Evolutionary conservation across 768 basidiomycete species (phyloP).

Genomic region (Boletus pseudo-olivaceus): DNA sequence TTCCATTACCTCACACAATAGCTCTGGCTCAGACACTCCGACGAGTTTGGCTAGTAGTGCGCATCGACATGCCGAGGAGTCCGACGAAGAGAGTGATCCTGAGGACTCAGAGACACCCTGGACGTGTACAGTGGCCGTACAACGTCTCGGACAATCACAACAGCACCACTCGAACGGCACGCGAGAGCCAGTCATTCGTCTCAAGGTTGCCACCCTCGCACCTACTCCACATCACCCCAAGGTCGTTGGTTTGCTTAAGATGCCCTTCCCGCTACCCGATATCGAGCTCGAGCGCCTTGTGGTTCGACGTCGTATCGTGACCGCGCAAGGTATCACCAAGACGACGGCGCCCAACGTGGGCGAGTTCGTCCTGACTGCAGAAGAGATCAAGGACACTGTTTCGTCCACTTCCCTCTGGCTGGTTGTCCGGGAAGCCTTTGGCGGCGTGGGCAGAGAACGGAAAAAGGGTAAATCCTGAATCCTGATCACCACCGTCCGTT

Average conservation of each 20-base stretch:
- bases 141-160: constrained; percentile 35
- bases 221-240: constrained; percentile 97
- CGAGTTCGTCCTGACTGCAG: constrained; percentile 65
- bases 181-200: constrained; percentile 22
- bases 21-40: constrained; percentile 33
- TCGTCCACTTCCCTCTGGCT: constrained; percentile 88
- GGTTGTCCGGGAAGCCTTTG: constrained; percentile 89
- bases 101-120: constrained; percentile 97
- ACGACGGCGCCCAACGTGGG: constrained; percentile 21
- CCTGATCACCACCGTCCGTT: constrained; percentile 28
- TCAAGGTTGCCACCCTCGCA: constrained; percentile 81
- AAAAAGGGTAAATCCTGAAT: constrained; percentile 76
- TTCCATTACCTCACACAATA: constrained; percentile 41
- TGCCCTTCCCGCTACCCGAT: constrained; percentile 86
- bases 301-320: constrained; percentile 47
- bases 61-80: constrained; percentile 36
- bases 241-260: constrained; percentile 85
- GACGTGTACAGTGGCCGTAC: constrained; percentile 79
- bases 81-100: constrained; percentile 83
- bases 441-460: constrained; percentile 77
- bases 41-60: constrained; percentile 21
- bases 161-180: constrained; percentile 2
- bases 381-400: constrained; percentile 92
- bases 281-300: constrained; percentile 64
- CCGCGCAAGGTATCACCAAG: constrained; percentile 24